Base-by-base conservation (phyloP, 75 land plant species). In the Gnetum montanum region DNA sequence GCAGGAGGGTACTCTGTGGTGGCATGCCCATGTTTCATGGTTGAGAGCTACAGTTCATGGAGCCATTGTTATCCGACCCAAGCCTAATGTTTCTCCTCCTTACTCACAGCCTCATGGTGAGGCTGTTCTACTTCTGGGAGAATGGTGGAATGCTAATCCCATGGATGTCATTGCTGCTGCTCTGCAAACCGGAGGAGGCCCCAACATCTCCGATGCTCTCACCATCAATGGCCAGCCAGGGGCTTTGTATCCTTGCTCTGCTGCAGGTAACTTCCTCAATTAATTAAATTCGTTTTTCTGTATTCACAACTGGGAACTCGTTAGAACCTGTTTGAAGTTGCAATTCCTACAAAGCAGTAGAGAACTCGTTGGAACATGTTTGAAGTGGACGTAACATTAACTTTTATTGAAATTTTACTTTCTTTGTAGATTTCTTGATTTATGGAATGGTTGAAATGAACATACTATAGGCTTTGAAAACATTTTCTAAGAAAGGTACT, bases 131-230 rank as follows among this genome's bases (percentile, higher is more conserved):
- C 26, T 13, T 18, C 53, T 28, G 76, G 84, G 83, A 33, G 89
- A 74, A 60, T 81, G 82, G 79, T 81, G 77, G 77, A 68, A 71
- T 54, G 48, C 7, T 27, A 66, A 78, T 43, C 72, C 68, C 4
- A 72, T 64, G 33, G 73, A 20, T 28, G 49, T 86, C 4, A 68
- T 65, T 43, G 45, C 50, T 8, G 68, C 66, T 2, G 59, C 70
- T 31, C 35, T 74, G 24, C 46, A 13, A 38, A 35, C 16, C 49
- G 90, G 90, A 8, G 73, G 74, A 49, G 80, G 74, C 1, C 79
- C 71, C 28, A 68, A 74, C 22, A 18, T 29, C 30, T 71, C 85
- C 2, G 76, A 77, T 48, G 90, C 86, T 40, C 69, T 60, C 4
- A 78, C 82, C 46, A 74, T 81, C 29, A 70, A 69, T 50, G 69